phyloP scores from a whole-genome alignment of 495 filamentous ascomycete genomes.

The Apiosordaria backusii region DNA sequence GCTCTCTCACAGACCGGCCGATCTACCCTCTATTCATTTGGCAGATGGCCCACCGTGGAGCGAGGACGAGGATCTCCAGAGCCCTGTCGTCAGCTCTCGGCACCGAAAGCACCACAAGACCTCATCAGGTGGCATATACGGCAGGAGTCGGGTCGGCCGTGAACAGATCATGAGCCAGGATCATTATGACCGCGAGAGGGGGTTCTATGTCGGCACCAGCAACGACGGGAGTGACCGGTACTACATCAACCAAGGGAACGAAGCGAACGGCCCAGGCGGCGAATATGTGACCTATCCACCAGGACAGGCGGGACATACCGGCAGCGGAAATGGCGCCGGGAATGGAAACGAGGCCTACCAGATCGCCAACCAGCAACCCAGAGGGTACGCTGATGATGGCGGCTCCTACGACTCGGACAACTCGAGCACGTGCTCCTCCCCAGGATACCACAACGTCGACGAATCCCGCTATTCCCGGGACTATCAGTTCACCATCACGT shows the following conservation, averaged over 20 bases:
- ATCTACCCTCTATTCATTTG: slow-evolving; percentile 81
- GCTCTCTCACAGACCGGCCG: slow-evolving; percentile 49
- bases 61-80: slow-evolving; percentile 94
- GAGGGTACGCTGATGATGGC: slow-evolving; percentile 57
- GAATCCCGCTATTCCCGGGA: slow-evolving; percentile 77
- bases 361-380: slow-evolving; percentile 38
- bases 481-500: slow-evolving; percentile 93
- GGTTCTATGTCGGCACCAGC: slow-evolving; percentile 63
- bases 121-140: slow-evolving; percentile 53
- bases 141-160: slow-evolving; percentile 40
- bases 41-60: slow-evolving; percentile 93
- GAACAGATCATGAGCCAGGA: slow-evolving; percentile 27
- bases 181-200: slow-evolving; percentile 52
- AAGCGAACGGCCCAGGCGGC: slow-evolving; percentile 68
- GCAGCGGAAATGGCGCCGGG: slow-evolving; percentile 2
- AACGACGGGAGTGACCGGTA: slow-evolving; percentile 75
- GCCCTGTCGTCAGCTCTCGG: slow-evolving; percentile 72
- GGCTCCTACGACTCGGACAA: slow-evolving; percentile 60
- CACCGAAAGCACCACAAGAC: slow-evolving; percentile 74
- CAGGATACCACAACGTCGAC: slow-evolving; percentile 47
- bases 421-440: slow-evolving; percentile 51
- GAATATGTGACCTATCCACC: slow-evolving; percentile 78
- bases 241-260: slow-evolving; percentile 69
- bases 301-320: slow-evolving; percentile 56
- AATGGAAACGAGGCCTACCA: slow-evolving; percentile 35